Conservation (phyloP, 768 basidiomycete species). For the Termitomyces sp. region DNA sequence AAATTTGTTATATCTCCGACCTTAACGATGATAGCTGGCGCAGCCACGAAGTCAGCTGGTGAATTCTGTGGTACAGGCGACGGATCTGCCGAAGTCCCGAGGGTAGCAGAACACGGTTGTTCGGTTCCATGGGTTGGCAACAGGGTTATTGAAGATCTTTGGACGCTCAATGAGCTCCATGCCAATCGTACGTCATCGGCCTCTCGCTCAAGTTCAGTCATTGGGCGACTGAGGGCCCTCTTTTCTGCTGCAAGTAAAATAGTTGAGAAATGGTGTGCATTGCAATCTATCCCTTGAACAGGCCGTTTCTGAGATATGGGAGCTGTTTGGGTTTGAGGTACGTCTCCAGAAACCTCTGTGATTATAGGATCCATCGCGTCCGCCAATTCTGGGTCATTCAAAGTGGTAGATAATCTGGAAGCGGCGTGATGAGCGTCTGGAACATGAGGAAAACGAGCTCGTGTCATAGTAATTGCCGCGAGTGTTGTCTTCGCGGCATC, state of each 20-base stretch:
- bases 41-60: background rate
- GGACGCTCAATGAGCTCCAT: background rate
- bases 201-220: conserved; percentile 7
- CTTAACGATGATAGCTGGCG: background rate
- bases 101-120: background rate
- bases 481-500: conserved; percentile 6
- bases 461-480: background rate
- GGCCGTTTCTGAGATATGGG: background rate
- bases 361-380: background rate
- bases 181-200: conserved; percentile 5
- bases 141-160: background rate
- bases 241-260: background rate
- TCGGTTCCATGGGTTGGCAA: background rate
- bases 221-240: background rate
- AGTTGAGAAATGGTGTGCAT: background rate
- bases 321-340: background rate
- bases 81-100: background rate
- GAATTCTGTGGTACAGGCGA: background rate
- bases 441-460: background rate
- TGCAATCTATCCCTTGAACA: background rate
- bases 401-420: background rate
- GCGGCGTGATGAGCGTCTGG: background rate
- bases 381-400: background rate
- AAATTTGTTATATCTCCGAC: background rate
- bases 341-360: background rate